Base-by-base conservation (phyloP, 345 rosid species). In the Syzygium aqueum region DNA sequence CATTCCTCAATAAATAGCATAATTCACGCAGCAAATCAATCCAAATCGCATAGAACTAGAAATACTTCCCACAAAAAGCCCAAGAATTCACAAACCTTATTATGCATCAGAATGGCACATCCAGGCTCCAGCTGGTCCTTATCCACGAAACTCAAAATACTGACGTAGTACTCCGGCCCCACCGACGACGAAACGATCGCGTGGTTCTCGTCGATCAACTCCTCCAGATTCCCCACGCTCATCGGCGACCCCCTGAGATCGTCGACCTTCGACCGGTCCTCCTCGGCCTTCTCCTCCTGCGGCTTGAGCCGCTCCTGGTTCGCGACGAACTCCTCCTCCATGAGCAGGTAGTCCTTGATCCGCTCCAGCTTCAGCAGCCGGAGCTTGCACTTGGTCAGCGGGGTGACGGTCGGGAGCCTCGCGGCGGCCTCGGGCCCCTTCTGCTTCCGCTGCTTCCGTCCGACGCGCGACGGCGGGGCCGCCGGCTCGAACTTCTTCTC, bases 61-160 rank as follows among this genome's bases (percentile, higher is more conserved):
- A 25, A 50, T 5, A 82, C 27, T 0, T 0, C 51, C 52, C 85
- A 50, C 49, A 84, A 73, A 23, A 78, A 86, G n/a, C 53, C 84
- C 78, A n/a, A 86, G 43, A 86, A 63, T 17, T 25, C 53, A 53
- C 40, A 88, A 77, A 78, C 99, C 98, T 96, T 96, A 84, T 96
- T 96, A 89, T 97, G 99, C 98, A 96, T 96, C 93, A 98, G 88
- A 84, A 98, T 96, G 84, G 99, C 96, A 88, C 98, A 98, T 22
- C 99, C 99, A 86, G 99, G 99, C 87, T 96, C 99, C 63, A 98
- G 94, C 93, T 96, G 99, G 89, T 98, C 99, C 87, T 97, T 97
- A 88, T 96, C 99, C n/a, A 97, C 99, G 46, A 97, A 97, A 0
- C 98, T 95, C 87, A 96, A 86, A 86, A 97, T 97, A 51, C 98